A percentile compares a stretch with the other conserved stretches of the same genome.
These are phyloP conservation scores for Pythium oligandrum DNA, from an alignment of 352 stramenopile genomes.

Conservation along the genomic window DNA sequence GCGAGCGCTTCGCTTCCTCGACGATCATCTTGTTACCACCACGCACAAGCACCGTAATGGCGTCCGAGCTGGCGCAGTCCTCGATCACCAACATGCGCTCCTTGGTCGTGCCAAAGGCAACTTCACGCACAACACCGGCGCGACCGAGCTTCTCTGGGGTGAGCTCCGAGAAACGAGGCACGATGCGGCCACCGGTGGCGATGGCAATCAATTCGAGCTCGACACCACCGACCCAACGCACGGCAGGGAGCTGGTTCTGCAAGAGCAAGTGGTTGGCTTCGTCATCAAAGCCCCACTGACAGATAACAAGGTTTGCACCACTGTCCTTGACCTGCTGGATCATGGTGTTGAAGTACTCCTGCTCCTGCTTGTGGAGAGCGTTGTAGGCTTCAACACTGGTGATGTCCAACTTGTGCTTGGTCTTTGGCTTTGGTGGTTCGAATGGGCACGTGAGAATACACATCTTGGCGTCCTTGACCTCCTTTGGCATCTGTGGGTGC, in stretches of 20 bases:
- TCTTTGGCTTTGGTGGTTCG: slow-evolving; percentile 99
- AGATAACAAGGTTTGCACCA: slow-evolving; percentile 98
- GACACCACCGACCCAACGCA: slow-evolving; percentile 98
- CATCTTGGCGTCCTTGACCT: slow-evolving; percentile 96
- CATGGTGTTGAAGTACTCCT: slow-evolving; percentile 99
- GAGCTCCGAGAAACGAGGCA: slow-evolving; percentile 97
- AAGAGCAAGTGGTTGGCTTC: slow-evolving; percentile 99
- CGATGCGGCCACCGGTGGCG: slow-evolving; percentile 97
- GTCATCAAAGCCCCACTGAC: slow-evolving; percentile 99
- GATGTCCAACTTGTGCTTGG: slow-evolving; percentile 99
- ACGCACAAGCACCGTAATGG: slow-evolving; percentile 97
- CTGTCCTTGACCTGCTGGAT: slow-evolving; percentile 99
- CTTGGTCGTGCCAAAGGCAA: slow-evolving; percentile 97
- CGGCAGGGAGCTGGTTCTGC: slow-evolving; percentile 96
- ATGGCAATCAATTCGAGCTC: slow-evolving; percentile 99
- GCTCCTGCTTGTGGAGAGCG: slow-evolving; percentile 95
- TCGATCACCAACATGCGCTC: slow-evolving; percentile 99
- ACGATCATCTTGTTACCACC: slow-evolving; percentile 99
- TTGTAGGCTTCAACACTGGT: slow-evolving; percentile 97
- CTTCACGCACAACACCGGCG: slow-evolving; percentile 93
- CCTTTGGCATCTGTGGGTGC: slow-evolving; percentile 98
- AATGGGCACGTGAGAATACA: slow-evolving; percentile 99
- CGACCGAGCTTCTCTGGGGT: slow-evolving; percentile 95
- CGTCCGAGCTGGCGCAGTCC: slow-evolving; percentile 96
- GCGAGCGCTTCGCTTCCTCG: slow-evolving; percentile 98